Base-by-base conservation (phyloP, 2,329 filamentous ascomycete species). In the Leptosphaerulina australis region DNA sequence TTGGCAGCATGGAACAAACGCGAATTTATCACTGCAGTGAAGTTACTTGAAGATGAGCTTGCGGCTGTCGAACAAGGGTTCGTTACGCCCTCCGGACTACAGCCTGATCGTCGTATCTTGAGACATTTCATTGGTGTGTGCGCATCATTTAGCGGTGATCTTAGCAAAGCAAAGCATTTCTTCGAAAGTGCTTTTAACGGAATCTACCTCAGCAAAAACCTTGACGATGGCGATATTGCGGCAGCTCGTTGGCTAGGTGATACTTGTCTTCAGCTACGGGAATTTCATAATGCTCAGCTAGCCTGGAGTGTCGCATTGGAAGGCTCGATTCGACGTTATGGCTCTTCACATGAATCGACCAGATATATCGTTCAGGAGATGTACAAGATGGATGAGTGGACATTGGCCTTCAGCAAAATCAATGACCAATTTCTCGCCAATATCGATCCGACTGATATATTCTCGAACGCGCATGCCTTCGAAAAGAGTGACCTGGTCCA, bases 171-270 rank as follows among this genome's bases (percentile, higher is more conserved):
- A 7, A 69, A 70, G 28, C n/a, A 39, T 11, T 51, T 56, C 22
- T 71, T 71, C 35, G 61, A 68, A 31, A 60, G 55, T 17, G 61
- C 65, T 2, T 62, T 68, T 24, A 60, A 61, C 15, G 58, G 59
- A 2, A 55, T 60, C 5, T 66, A 66, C 37, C 39, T 64, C 12
- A 47, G 57, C 9, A 38, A 31, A 10, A 55, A 57, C 11, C 41
- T 69, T 2, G 68, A 70, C 28, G 66, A 69, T 29, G 68, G 66
- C 3, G 67, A 70, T 37, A 67, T 70, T 25, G 66, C 68, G 10
- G 66, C 68, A 17, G 63, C 66, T 14, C 59, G 64, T 11, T 70
- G 68, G 67, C 57, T 71, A 9, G 68, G 68, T 7, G 68, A 71
- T 41, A 56, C 60, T 11, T 71, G 68, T 40, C 48, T 71, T 2